Evolutionary conservation across 306 rosid species (phyloP).

Genomic region (Dalbergia cochinchinensis): DNA sequence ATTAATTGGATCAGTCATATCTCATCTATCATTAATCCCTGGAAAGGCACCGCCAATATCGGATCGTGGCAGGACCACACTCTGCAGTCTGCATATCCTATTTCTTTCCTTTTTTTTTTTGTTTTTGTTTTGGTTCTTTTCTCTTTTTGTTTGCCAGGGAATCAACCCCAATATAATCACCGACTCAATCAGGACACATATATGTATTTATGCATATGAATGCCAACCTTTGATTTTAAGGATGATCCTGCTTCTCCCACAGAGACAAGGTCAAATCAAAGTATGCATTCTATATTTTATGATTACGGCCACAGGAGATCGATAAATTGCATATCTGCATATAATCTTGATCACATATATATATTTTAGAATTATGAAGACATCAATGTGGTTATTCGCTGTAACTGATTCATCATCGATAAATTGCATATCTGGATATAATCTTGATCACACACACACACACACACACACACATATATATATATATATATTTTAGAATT

Average conservation of each 20-base stretch:
- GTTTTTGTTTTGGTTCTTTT: no score
- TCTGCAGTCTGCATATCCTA: background rate
- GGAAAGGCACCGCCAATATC: background rate
- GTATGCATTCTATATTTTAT: background rate
- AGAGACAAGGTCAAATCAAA: background rate
- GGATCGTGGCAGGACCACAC: slow-evolving; percentile 30
- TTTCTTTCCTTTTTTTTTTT: no score
- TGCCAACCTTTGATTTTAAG: no score
- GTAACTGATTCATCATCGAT: no score
- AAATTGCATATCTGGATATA: no score
- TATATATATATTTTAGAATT: no score
- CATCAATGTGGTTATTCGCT: no score
- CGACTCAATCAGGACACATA: background rate
- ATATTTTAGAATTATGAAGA: no score
- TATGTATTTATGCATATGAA: background rate
- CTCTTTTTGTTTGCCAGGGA: background rate
- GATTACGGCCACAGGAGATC: background rate
- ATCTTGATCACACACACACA: no score
- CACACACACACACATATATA: no score
- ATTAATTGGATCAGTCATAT: background rate
- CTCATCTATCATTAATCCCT: background rate
- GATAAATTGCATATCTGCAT: no score
- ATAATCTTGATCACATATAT: no score
- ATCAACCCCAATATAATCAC: background rate
- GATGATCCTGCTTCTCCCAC: background rate